Evolutionary conservation across 108 stramenopile genomes (phyloP), one percentile per base, ranked within the genome.

Genomic region (Skeletonema costatum): DNA sequence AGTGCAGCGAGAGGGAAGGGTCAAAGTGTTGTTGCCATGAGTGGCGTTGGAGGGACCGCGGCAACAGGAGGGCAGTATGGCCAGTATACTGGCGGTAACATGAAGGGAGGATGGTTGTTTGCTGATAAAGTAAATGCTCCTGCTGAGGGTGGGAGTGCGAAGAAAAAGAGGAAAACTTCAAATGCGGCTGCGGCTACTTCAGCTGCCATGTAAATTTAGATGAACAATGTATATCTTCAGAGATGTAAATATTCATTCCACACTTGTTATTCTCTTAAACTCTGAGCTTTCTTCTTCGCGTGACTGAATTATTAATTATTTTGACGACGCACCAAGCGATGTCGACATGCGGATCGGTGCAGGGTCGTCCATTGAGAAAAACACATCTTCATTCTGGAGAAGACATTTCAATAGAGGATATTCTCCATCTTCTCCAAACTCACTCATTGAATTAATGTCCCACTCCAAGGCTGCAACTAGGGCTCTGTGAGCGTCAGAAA

Each of bases 401-500:
- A 94, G 76, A 67, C 91, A 92, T 69, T 92, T 90, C 32, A 94
- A 76, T 70, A 94, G 68, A 30, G 93, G 91, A 70, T 90, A 94
- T 36, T 89, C 89, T 29, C 58, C 62, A 44, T 83, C 88, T 63
- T 91, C 77, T 21, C 81, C 78, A 16, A 83, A 61, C 19, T 88
- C 87, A 39, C 66, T 74, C 11, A 78, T 67, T 11, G 88, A 87
- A 29, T 89, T 79, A 10, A 89, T 88, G 30, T 93, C 94, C 92
- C 94, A 95, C 56, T 95, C 94, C 16, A 95, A 73, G 38, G 88
- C 85, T 16, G 94, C 94, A 25, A 93, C 84, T 56, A 95, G 76
- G 2, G 90, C 90, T 41, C 94, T 70, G 67, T 95, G 94, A 19
- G 94, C 92, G 74, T 95, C 92, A 5, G 90, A 90, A 73, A 95